These are phyloP conservation scores for Pseudogymnoascus sp. DNA, from an alignment of 2,329 filamentous ascomycete genomes.

Conservation along the genomic window DNA sequence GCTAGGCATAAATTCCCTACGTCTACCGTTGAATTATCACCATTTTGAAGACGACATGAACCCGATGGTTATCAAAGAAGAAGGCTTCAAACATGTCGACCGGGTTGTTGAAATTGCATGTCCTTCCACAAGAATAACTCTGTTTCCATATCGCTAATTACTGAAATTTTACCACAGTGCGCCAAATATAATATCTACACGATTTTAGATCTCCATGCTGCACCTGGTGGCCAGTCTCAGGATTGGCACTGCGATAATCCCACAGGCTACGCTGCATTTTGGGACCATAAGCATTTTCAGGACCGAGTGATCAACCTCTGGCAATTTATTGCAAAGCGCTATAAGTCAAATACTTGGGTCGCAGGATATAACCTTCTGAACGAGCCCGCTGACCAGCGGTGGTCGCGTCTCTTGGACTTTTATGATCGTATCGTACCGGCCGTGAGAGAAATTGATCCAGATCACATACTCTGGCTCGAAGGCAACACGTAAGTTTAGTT, in stretches of 20 bases:
- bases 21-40: constrained; percentile 52
- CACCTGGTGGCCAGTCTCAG: constrained; percentile 39
- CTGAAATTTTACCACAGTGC: constrained; percentile 26
- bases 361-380: constrained; percentile 27
- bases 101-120: constrained; percentile 32
- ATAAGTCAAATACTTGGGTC: constrained; percentile 32
- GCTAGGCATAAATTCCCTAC: constrained; percentile 47
- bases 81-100: constrained; percentile 42
- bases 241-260: constrained; percentile 39
- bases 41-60: constrained; percentile 47
- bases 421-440: constrained; percentile 33
- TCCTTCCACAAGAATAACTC: not conserved
- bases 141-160: not conserved
- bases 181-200: constrained; percentile 35
- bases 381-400: constrained; percentile 28
- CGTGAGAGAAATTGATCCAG: constrained; percentile 34
- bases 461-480: constrained; percentile 43
- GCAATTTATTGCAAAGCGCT: constrained; percentile 34
- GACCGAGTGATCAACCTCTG: constrained; percentile 37
- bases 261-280: constrained; percentile 34
- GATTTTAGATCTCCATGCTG: constrained; percentile 37
- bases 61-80: constrained; percentile 37
- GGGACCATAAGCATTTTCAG: constrained; percentile 39
- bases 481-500: constrained; percentile 38
- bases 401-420: constrained; percentile 31